Evolutionary conservation across 805 yeast species (phyloP), one percentile per base, ranked within the genome.

Genomic region (Nakazawaea ambrosiae): DNA sequence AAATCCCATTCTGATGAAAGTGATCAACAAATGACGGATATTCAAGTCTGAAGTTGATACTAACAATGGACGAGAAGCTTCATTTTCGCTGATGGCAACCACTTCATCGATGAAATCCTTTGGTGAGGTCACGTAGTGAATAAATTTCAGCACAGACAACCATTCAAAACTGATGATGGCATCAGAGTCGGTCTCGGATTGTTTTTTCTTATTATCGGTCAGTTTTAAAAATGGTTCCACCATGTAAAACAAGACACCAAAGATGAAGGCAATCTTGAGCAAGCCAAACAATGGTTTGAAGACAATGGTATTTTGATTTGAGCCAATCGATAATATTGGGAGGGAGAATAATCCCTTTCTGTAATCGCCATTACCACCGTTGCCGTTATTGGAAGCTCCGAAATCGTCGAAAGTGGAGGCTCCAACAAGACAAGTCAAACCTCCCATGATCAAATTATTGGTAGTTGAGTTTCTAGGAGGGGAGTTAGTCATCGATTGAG

Each of bases 351-450:
- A 41, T 3, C 58, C 53, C 35, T 51, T 49, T 34, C 51, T 49
- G 28, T 34, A 39, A 27, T 43, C 46, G 8, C 45, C 40, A 34
- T 34, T 25, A 27, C 20, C 27, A n/a, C 10, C 8, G 25, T 22
- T 27, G 2, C 43, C 31, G 9, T 40, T 28, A 18, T 37, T 35
- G 14, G 50, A 17, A 25, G 49, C 52, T n/a, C 56, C 61, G 34
- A 66, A 61, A 32, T 75, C 81, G 37, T 73, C 74, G 38, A 72
- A 62, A 33, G 76, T 60, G 1, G 81, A 71, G 3, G 81, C 68
- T 20, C 85, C 85, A 59, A 77, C 66, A 49, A 79, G 66, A 36
- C 78, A 65, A 18, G 82, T 79, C 63, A 78, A 63, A 16, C 84
- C 81, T 12, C 85, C 86, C 43, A 80, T 50, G 31, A 80, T 52